These are phyloP conservation scores for Silene uniflora DNA, from an alignment of 148 eudicot species.

Conservation along the genomic window DNA sequence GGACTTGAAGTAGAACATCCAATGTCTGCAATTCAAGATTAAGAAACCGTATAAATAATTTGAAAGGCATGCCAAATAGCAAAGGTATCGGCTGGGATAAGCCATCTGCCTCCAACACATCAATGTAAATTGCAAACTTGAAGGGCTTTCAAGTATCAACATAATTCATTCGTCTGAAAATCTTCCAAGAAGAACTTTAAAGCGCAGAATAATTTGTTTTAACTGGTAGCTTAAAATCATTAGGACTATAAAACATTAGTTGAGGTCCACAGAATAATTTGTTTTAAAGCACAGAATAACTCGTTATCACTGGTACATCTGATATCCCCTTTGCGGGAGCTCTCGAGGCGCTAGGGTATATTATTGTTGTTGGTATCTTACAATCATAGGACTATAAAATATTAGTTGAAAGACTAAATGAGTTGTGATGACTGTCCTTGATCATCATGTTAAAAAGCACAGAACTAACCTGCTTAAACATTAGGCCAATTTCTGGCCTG, in stretches of 20 bases:
- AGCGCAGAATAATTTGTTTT: not conserved
- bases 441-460: not conserved
- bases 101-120: slow-evolving; percentile 1
- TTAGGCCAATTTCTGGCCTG: slow-evolving; percentile 88
- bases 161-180: not conserved
- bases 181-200: not conserved
- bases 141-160: not conserved
- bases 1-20: slow-evolving; percentile 86
- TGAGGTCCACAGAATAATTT: not conserved
- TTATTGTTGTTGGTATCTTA: not conserved
- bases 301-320: no score
- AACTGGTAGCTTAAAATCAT: not conserved
- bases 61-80: not conserved
- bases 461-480: slow-evolving; percentile 88
- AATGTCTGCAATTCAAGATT: slow-evolving; percentile 55
- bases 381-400: not conserved
- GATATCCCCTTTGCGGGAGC: no score
- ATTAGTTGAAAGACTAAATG: not conserved
- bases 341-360: no score
- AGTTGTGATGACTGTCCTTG: not conserved
- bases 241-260: not conserved
- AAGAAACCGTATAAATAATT: slow-evolving; percentile 9
- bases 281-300: no score
- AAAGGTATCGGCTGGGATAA: not conserved
- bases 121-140: not conserved